Evolutionary conservation across 805 yeast genomes (phyloP).

Genomic region (Yarrowia hollandica): DNA sequence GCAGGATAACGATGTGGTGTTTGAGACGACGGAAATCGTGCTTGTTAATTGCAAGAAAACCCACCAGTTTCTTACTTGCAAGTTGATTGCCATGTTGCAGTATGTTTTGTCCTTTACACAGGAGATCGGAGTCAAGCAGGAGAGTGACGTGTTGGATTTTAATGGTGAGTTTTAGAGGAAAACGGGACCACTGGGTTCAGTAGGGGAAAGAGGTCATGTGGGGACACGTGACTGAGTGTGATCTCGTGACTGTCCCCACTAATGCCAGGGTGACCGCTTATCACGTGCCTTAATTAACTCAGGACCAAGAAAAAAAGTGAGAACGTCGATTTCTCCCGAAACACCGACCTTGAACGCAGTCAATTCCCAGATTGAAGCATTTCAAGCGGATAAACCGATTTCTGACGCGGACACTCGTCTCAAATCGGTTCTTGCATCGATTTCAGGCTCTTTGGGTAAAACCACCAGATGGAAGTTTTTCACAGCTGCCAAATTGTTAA

Average conservation of each 20-base stretch:
- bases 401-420: background rate
- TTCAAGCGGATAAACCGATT: background rate
- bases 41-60: background rate
- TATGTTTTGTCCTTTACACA: background rate
- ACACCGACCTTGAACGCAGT: background rate
- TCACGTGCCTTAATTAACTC: background rate
- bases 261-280: background rate
- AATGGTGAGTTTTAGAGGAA: background rate
- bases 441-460: conserved; percentile 1
- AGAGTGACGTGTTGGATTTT: background rate
- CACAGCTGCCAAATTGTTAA: background rate
- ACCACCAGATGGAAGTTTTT: conserved; percentile 8
- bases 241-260: background rate
- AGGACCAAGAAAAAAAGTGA: conserved; percentile 6
- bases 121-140: background rate
- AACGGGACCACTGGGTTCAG: no score
- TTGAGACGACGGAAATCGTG: background rate
- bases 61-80: background rate
- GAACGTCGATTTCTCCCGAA: background rate
- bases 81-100: conserved; percentile 5
- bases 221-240: no score
- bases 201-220: no score
- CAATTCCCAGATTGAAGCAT: background rate
- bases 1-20: conserved; percentile 2
- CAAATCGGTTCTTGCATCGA: background rate